phyloP scores from a whole-genome alignment of 768 basidiomycete species.

The Tricholoma furcatifolium region DNA sequence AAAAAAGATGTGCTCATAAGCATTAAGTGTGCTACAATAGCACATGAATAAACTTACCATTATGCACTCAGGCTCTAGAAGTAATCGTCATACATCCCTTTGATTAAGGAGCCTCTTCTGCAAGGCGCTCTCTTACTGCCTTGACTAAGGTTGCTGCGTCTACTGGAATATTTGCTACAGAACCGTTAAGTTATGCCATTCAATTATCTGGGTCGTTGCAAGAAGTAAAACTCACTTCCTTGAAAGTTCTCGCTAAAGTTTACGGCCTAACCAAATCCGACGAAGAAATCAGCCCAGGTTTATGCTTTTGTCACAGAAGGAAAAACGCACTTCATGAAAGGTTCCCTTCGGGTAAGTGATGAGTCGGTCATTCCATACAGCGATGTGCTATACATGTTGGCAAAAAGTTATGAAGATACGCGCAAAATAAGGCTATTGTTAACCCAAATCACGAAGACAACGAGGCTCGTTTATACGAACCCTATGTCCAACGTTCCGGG shows the following conservation, averaged over 20 bases:
- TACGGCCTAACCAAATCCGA: constrained; percentile 16
- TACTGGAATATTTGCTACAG: constrained; percentile 52
- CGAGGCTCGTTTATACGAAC: constrained; percentile 21
- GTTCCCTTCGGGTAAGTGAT: constrained; percentile 33
- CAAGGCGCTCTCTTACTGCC: constrained; percentile 57
- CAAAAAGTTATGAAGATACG: background rate
- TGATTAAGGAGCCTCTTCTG: background rate
- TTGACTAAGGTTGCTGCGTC: constrained; percentile 54
- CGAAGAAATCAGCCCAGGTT: background rate
- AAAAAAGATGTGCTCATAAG: too few species aligned
- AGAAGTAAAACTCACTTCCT: constrained; percentile 18
- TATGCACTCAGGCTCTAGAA: too few species aligned
- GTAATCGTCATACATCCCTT: background rate
- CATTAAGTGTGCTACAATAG: background rate
- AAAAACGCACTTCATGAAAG: constrained; percentile 25
- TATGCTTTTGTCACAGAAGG: constrained; percentile 2
- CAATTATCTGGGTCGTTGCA: background rate
- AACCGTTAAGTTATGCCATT: background rate
- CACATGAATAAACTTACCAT: constrained; percentile 5
- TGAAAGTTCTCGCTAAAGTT: constrained; percentile 18
- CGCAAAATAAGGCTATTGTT: background rate
- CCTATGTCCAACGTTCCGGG: constrained; percentile 40
- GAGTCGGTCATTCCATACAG: constrained; percentile 64
- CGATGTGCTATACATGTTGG: constrained; percentile 44
- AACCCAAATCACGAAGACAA: constrained; percentile 1